Conservation (phyloP, 805 yeast genomes). For the Metahyphopichia silvanorum region DNA sequence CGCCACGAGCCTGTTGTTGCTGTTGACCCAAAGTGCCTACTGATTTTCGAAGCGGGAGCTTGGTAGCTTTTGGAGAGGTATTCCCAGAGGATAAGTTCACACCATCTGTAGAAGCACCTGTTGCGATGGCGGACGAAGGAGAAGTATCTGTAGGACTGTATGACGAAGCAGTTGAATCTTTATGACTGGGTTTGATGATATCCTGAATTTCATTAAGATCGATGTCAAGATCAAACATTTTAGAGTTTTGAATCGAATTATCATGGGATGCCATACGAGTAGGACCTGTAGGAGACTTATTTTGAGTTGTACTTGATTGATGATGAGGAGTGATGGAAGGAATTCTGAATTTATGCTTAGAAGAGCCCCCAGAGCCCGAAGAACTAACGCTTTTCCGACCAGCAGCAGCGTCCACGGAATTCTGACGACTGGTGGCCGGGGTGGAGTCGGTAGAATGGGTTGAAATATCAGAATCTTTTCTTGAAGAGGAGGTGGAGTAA, state of each 20-base stretch:
- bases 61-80: background rate
- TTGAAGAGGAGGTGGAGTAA: constrained; percentile 16
- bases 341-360: constrained; percentile 34
- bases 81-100: background rate
- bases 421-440: constrained; percentile 2
- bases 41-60: constrained; percentile 1
- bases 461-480: constrained; percentile 26
- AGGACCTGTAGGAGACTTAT: background rate
- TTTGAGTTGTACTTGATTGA: background rate
- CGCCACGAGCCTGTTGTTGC: constrained; percentile 5
- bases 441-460: constrained; percentile 4
- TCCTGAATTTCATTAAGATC: constrained; percentile 51
- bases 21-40: background rate
- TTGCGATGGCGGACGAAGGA: background rate
- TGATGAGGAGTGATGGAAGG: constrained; percentile 21
- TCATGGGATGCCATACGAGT: too few relatives aligned
- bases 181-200: constrained; percentile 34
- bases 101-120: background rate
- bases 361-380: constrained; percentile 11
- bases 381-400: constrained; percentile 14
- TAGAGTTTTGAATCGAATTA: too few relatives aligned
- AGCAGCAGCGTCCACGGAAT: constrained; percentile 8
- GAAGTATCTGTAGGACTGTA: constrained; percentile 1
- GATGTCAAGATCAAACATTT: constrained; percentile 40
- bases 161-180: background rate